Percentiles rank a stretch among this genome's conserved stretches.
Conservation (phyloP, 495 filamentous ascomycete species). For the Chlorociboria aeruginascens region DNA sequence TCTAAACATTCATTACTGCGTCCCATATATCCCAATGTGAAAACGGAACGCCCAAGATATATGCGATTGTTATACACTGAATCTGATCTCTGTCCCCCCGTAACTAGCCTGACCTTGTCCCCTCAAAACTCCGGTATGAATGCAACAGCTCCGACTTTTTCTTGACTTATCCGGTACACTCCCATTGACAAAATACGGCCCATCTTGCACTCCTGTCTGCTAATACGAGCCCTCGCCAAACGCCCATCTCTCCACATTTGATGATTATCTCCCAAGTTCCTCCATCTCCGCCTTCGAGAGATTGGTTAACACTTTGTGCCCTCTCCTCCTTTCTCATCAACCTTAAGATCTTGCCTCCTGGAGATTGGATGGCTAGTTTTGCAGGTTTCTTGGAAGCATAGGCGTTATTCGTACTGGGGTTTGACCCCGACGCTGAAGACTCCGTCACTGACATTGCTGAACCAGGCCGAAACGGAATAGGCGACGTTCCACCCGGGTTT, state of each 20-base stretch:
- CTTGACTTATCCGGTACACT: conserved; percentile 29
- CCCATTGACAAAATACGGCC: conserved; percentile 99
- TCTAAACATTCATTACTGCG: no score
- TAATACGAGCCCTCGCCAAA: conserved; percentile 87
- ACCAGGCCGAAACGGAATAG: conserved; percentile 60
- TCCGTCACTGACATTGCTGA: conserved; percentile 76
- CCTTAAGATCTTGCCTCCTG: conserved; percentile 87
- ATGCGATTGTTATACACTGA: no score
- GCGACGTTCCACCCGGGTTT: conserved; percentile 46
- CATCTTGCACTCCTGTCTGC: conserved; percentile 91
- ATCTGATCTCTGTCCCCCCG: background rate
- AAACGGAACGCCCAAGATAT: no score
- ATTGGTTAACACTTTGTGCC: conserved; percentile 29
- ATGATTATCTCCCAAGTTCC: conserved; percentile 95
- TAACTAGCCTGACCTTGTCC: background rate
- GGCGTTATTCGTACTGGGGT: conserved; percentile 31
- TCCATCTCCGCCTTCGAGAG: conserved; percentile 51
- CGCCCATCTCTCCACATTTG: conserved; percentile 84
- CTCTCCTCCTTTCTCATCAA: conserved; percentile 79
- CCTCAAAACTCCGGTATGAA: background rate
- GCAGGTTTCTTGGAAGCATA: conserved; percentile 62
- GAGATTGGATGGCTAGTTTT: conserved; percentile 89
- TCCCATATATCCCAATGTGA: no score
- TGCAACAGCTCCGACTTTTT: background rate
- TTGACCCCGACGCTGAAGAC: conserved; percentile 47